Evolutionary conservation across 2,329 filamentous ascomycete genomes (phyloP), one percentile per base, ranked within the genome.

Genomic region (Xylaria sp.): DNA sequence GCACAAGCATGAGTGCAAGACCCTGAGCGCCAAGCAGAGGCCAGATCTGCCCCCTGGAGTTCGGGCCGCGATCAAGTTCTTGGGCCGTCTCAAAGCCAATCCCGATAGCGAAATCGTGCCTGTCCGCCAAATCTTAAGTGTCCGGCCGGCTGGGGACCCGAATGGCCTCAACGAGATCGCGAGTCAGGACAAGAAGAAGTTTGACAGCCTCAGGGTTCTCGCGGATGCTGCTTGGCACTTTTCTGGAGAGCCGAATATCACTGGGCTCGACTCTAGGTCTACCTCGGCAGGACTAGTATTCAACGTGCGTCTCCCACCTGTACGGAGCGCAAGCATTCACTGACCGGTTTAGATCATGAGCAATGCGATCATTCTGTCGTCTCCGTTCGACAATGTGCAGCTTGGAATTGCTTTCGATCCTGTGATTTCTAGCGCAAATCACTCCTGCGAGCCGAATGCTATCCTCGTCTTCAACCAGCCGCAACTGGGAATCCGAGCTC

Each of bases 401-500:
- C 58, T 68, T 3, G 68, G 68, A 1, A 64, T 60, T 9, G 66
- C 63, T 0, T 69, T 72, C 34, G 69, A 72, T 52, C 65, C 67
- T n/a, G 34, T 70, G 49, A 62, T 70, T 44, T 69, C 64, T 18
- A 67, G 58, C 39, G 65, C 67, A 9, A 83, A 83, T 57, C 80
- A 83, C 64, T 82, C 79, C 2, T 83, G 80, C 65, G 75, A 79
- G 37, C 79, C 79, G 1, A 83, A 82, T 58, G 75, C 76, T 4
- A 74, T 73, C 42, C 68, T 79, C 8, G 71, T 78, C 55, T 79
- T 80, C 72, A 78, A 82, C 62, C 77, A 79, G 35, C 72, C 78
- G 0, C 65, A 67, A 55, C 66, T 76, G 2, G 66, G 75, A 10
- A 67, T 82, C 8, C 76, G 79, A 16, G 75, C 79, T 2, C 69